Conservation (phyloP, 257 asterid species). For the Solanum dulcamara region DNA sequence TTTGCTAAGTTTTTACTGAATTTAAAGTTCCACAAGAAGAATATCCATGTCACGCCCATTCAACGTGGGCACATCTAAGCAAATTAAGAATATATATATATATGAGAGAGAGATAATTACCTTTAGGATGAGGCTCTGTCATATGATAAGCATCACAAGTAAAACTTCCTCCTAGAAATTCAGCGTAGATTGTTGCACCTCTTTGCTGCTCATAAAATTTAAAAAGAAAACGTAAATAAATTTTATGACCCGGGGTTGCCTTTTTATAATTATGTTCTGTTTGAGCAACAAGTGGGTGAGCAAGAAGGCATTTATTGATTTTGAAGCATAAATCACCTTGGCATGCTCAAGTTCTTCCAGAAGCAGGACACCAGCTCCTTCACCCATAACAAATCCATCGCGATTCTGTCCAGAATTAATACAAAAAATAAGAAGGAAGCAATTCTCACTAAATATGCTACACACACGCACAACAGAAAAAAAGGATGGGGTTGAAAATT, state of each 20-base stretch:
- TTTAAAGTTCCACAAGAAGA: background rate
- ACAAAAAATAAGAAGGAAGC: background rate
- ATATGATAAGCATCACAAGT: constrained; percentile 96
- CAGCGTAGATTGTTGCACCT: constrained; percentile 93
- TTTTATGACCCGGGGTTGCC: background rate
- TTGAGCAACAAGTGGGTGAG: background rate
- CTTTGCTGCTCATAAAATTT: constrained; percentile 42
- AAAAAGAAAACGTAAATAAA: constrained; percentile 2
- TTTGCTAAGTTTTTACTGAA: background rate
- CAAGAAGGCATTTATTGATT: background rate
- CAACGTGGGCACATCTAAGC: background rate
- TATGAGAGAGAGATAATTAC: constrained; percentile 17
- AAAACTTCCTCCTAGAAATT: constrained; percentile 97
- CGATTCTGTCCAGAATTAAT: constrained; percentile 51
- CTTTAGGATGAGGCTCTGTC: constrained; percentile 98
- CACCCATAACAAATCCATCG: constrained; percentile 98
- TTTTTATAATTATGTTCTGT: background rate
- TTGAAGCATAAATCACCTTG: constrained; percentile 34
- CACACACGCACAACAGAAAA: background rate
- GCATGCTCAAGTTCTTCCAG: constrained; percentile 98
- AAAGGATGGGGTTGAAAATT: background rate
- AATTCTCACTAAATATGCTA: background rate
- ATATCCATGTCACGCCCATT: background rate
- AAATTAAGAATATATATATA: background rate
- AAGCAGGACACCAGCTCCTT: constrained; percentile 92